A percentile compares a stretch with the other conserved stretches of the same genome.
Evolutionary conservation across 148 eudicot species (phyloP).

Genomic region (Rhododendron simsii): DNA sequence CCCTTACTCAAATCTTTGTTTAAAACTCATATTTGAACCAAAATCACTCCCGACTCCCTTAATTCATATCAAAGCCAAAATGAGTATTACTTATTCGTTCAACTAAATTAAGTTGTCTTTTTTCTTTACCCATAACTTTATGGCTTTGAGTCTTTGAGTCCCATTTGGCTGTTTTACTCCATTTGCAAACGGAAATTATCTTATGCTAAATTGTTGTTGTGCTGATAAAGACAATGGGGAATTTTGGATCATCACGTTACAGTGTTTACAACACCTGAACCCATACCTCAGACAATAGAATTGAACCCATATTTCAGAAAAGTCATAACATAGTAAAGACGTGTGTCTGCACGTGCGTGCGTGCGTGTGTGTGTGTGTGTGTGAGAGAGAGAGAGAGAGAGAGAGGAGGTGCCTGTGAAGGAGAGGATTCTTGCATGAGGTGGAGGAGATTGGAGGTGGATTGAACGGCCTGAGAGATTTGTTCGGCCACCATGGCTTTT

Average conservation of each 20-base stretch:
- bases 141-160: background rate
- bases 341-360: background rate
- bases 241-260: background rate
- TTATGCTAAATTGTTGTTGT: background rate
- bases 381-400: conserved; percentile 16
- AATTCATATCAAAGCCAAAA: background rate
- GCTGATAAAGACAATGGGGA: background rate
- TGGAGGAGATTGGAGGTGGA: conserved; percentile 91
- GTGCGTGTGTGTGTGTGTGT: too few relatives aligned
- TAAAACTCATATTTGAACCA: background rate
- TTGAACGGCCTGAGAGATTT: conserved; percentile 67
- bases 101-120: background rate
- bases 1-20: background rate
- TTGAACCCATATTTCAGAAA: background rate
- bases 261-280: background rate
- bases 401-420: conserved; percentile 52
- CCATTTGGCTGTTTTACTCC: background rate
- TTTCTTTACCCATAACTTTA: background rate
- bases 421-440: conserved; percentile 86
- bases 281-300: background rate
- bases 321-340: background rate
- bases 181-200: background rate
- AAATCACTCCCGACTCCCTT: background rate
- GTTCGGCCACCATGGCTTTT: conserved; percentile 57
- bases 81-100: background rate